These are phyloP conservation scores for Penicillium sp. DNA, from an alignment of 2,329 filamentous ascomycete species.

Conservation along the genomic window DNA sequence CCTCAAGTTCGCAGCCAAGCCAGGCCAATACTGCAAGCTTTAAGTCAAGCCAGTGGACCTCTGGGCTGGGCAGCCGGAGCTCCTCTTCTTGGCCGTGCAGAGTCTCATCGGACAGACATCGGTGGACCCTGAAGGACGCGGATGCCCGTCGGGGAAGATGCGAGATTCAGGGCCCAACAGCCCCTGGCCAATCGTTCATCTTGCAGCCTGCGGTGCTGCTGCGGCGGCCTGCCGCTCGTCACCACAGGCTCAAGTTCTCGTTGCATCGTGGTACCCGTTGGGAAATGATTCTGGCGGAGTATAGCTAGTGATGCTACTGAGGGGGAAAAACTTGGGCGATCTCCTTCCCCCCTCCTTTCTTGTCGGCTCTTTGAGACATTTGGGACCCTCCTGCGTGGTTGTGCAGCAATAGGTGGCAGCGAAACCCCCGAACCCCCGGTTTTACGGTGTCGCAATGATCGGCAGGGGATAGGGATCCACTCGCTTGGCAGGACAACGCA, in stretches of 20 bases:
- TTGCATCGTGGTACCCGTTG: slow-evolving; percentile 3
- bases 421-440: background rate
- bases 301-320: slow-evolving; percentile 25
- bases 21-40: slow-evolving; percentile 7
- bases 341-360: background rate
- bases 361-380: slow-evolving; percentile 13
- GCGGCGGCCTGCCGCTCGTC: background rate
- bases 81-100: slow-evolving; percentile 22
- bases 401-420: background rate
- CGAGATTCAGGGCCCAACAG: slow-evolving; percentile 1
- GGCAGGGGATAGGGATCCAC: slow-evolving; percentile 27
- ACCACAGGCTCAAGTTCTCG: background rate
- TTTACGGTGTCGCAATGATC: slow-evolving; percentile 18
- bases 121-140: slow-evolving; percentile 19
- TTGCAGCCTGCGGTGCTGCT: slow-evolving; percentile 10
- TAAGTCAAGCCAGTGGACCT: slow-evolving; percentile 3
- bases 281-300: background rate
- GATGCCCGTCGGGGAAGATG: slow-evolving; percentile 20
- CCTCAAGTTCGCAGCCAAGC: background rate
- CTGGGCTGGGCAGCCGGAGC: slow-evolving; percentile 4
- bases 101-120: slow-evolving; percentile 9
- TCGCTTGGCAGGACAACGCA: slow-evolving; percentile 7
- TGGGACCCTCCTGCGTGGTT: slow-evolving; percentile 15
- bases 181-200: slow-evolving; percentile 12
- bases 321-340: slow-evolving; percentile 8